Base-by-base conservation (phyloP, 2,329 filamentous ascomycete genomes). In the Chaetomiaceae sp. region DNA sequence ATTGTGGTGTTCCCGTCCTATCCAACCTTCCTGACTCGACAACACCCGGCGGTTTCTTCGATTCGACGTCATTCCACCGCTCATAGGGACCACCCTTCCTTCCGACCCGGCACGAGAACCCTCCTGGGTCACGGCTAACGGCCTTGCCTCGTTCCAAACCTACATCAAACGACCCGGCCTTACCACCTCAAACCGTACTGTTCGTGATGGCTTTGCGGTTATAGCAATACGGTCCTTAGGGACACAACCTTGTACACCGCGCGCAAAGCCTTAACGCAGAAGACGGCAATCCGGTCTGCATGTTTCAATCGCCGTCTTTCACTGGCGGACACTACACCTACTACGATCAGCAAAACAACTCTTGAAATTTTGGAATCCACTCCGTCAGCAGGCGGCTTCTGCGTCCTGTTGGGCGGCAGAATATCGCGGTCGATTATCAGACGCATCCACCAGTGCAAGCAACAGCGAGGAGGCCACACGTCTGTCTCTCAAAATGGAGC, bases 221-320 rank as follows among this genome's bases (percentile, higher is more conserved):
- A 71, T 71, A 72, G 68, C 69, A 65, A 65, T 52, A 62, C 67
- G 66, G 69, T 72, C 69, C 69, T 63, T 71, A 70, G 69, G 69
- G 69, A 71, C 69, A 67, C 62, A 61, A 54, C 53, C 61, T 61
- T 60, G 52, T 58, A 60, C 54, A 53, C 59, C 61, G 59, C 58
- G 57, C 58, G 55, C 58, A 54, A n/a, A 57, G 55, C 53, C 36
- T 48, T 32, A 37, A 44, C 54, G 61, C 55, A 56, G 58, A 57
- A 64, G 60, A 58, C 58, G 60, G 49, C 61, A 62, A 56, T 48
- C 51, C 32, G 7, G 38, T 53, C 38, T 63, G 56, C 56, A 58
- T 52, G 55, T 55, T 62, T 49, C 50, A 11, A 54, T 21, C 32
- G 41, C 38, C 37, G 51, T 55, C 45, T 45, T 56, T 32, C 33